Base-by-base conservation (phyloP, 2,329 filamentous ascomycete species). In the Atkinsonella hypoxylon region DNA sequence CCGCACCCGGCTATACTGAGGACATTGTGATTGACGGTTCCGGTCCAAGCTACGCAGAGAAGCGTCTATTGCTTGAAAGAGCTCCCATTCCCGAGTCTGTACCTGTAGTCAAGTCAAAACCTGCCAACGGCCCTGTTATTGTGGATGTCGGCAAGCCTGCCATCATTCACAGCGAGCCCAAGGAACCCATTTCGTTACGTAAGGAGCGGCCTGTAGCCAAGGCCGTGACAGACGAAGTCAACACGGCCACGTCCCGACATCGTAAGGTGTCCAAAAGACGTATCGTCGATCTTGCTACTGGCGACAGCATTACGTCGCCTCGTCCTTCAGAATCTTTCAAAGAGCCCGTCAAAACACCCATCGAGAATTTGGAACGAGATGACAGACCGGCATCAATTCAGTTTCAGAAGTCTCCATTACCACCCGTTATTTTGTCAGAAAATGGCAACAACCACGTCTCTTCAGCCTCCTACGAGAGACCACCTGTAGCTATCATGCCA, bases 21-120 rank as follows among this genome's bases (percentile, higher is more conserved):
- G 93, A 98, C 62, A 82, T 97, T 53, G 74, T 89, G 44, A 91
- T 98, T 58, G 93, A 98, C 64, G 83, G 85, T 2, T 80, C 81
- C 34, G 85, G 85, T 0, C 91, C 93, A 1, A 84, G 79, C n/a
- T 94, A 89, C 61, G 79, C 82, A 15, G 93, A 98, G 71, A 83
- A 82, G 63, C 89, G 89, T 60, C 84, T 87, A 57, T 75, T 98
- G 42, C 78, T 90, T 5, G 90, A 96, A 47, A 82, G 90, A 45
- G 87, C 77, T 11, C 84, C 87, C 2, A 83, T 94, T 58, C 81
- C 83, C 17, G 78, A 85, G 26, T 82, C 79, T 38, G 82, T 89
- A 9, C 89, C 89, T 0, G 83, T 95, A 15, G 78, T 95, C 52
- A 88, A 85, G 64, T 81, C 84, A 13, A 73, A 76, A 26, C 73